phyloP scores from a whole-genome alignment of 2,329 filamentous ascomycete species.

The Penicillium sumatraense region DNA sequence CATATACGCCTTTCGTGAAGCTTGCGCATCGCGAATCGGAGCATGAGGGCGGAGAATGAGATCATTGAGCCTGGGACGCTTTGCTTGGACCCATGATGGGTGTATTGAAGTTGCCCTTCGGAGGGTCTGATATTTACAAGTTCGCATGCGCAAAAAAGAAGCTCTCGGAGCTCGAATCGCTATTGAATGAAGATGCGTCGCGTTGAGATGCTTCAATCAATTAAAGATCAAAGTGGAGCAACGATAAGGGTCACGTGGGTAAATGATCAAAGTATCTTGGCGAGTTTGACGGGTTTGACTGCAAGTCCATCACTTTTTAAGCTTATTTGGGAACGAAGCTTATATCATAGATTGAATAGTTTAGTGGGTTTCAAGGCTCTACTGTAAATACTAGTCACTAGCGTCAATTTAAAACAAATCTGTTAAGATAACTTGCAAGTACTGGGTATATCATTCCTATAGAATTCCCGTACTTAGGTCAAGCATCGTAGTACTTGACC shows the following conservation, averaged over 20 bases:
- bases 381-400: too few species aligned
- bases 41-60: constrained; percentile 16
- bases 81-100: constrained; percentile 27
- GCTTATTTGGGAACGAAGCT: too few species aligned
- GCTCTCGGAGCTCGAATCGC: background rate
- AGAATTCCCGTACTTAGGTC: background rate
- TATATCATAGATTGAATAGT: too few species aligned
- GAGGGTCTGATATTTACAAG: constrained; percentile 21
- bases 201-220: background rate
- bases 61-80: constrained; percentile 9
- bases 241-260: constrained; percentile 1
- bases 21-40: constrained; percentile 5
- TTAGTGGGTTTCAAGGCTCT: too few species aligned
- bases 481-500: too few species aligned
- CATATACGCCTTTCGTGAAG: constrained; percentile 1
- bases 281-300: too few species aligned
- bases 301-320: too few species aligned
- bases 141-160: constrained; percentile 38
- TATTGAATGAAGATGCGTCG: background rate
- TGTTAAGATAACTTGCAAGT: background rate
- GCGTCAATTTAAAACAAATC: background rate
- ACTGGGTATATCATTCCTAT: background rate
- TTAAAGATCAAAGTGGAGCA: background rate
- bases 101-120: constrained; percentile 32
- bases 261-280: background rate